Evolutionary conservation across 495 filamentous ascomycete species (phyloP).

Genomic region (Penicillium taxi): DNA sequence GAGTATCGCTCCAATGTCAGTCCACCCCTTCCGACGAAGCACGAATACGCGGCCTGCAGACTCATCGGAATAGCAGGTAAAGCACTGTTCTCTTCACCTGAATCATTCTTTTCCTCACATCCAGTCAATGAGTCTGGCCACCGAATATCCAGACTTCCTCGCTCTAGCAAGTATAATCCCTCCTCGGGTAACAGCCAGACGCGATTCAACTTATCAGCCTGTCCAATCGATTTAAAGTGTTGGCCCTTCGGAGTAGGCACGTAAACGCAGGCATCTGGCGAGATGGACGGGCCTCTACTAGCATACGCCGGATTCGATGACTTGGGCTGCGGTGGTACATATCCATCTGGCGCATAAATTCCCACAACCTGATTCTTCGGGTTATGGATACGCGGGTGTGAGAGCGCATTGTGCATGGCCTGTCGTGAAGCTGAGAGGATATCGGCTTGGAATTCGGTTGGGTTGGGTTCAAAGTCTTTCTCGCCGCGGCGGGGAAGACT

Average conservation of each 20-base stretch:
- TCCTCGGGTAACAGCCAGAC: conserved; percentile 90
- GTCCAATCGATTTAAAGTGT: conserved; percentile 52
- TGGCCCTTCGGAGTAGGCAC: conserved; percentile 41
- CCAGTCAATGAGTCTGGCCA: conserved; percentile 51
- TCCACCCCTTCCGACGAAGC: conserved; percentile 58
- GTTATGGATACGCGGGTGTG: conserved; percentile 57
- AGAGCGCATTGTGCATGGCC: conserved; percentile 85
- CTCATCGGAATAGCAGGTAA: conserved; percentile 82
- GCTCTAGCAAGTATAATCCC: conserved; percentile 77
- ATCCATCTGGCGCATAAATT: conserved; percentile 41
- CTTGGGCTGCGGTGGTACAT: conserved; percentile 14
- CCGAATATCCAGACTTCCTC: conserved; percentile 76
- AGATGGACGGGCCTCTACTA: conserved; percentile 18
- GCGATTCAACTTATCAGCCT: conserved; percentile 46
- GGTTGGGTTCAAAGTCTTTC: conserved; percentile 95
- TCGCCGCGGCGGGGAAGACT: conserved; percentile 71
- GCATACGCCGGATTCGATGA: conserved; percentile 6
- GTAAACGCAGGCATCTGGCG: conserved; percentile 34
- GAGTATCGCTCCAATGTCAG: conserved; percentile 74
- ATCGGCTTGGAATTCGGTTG: conserved; percentile 67
- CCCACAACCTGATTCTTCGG: conserved; percentile 47
- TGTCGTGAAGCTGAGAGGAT: conserved; percentile 70
- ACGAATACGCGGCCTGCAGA: conserved; percentile 80
- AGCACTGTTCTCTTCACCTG: conserved; percentile 29
- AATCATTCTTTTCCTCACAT: conserved; percentile 16